A percentile compares a stretch with the other conserved stretches of the same genome.
Evolutionary conservation across 1,284 basidiomycete species (phyloP).

Genomic region (Cronartium quercuum): DNA sequence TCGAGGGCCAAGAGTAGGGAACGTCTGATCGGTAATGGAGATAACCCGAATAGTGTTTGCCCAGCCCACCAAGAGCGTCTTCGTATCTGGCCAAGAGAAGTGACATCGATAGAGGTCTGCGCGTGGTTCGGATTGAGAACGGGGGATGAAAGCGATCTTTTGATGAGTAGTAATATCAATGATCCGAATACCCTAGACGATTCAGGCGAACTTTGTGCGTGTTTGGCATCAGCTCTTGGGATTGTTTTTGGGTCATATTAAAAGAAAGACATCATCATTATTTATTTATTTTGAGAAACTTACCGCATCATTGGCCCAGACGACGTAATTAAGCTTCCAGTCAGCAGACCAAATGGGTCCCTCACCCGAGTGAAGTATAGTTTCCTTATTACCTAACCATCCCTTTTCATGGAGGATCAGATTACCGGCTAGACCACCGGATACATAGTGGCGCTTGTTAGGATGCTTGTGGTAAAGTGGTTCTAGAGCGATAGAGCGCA

Average conservation of each 20-base stretch:
- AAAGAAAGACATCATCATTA: not conserved
- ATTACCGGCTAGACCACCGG: slow-evolving; percentile 84
- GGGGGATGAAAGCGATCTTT: slow-evolving; percentile 79
- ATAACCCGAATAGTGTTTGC: slow-evolving; percentile 90
- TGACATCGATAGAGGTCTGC: slow-evolving; percentile 89
- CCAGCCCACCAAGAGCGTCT: slow-evolving; percentile 84
- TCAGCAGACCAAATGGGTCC: slow-evolving; percentile 88
- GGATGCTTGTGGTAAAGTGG: slow-evolving; percentile 77
- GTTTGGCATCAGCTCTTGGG: slow-evolving; percentile 12
- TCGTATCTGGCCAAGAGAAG: slow-evolving; percentile 82
- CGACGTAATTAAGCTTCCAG: slow-evolving; percentile 80
- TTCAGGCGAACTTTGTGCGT: not conserved
- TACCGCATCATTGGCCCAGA: slow-evolving; percentile 91
- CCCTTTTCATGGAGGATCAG: slow-evolving; percentile 85
- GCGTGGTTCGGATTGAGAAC: slow-evolving; percentile 71
- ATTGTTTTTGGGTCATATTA: not conserved
- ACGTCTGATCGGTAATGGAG: slow-evolving; percentile 17
- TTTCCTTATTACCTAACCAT: slow-evolving; percentile 92
- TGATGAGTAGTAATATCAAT: slow-evolving; percentile 75
- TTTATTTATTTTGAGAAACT: slow-evolving; percentile 48
- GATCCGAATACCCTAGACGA: slow-evolving; percentile 77
- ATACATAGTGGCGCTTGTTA: slow-evolving; percentile 72
- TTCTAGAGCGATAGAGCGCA: slow-evolving; percentile 82
- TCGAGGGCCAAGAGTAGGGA: slow-evolving; percentile 3
- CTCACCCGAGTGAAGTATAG: slow-evolving; percentile 75